Percentiles rank a stretch among this genome's conserved stretches.
phyloP scores from a whole-genome alignment of 768 basidiomycete species.

The Kwoniella botswanensis region DNA sequence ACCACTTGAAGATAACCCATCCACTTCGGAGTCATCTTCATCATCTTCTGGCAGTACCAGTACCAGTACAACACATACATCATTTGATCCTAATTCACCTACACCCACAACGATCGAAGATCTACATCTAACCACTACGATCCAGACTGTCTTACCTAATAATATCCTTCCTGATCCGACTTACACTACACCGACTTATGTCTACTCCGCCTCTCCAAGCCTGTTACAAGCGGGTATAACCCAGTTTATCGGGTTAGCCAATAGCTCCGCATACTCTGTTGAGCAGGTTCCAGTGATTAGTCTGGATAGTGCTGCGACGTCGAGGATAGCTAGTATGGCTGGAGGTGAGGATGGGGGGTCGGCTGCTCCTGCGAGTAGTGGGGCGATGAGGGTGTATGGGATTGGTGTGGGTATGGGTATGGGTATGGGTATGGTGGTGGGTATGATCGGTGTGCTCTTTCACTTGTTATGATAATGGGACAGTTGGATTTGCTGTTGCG shows the following conservation, averaged over 20 bases:
- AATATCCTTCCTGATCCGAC: slow-evolving; percentile 29
- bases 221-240: slow-evolving; percentile 10
- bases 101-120: slow-evolving; percentile 32
- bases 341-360: slow-evolving; percentile 12
- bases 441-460: background rate
- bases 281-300: slow-evolving; percentile 30
- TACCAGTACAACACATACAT: slow-evolving; percentile 20
- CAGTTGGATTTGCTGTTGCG: background rate
- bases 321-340: slow-evolving; percentile 11
- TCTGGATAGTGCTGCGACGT: slow-evolving; percentile 15
- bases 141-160: slow-evolving; percentile 35
- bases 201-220: slow-evolving; percentile 22
- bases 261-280: slow-evolving; percentile 27
- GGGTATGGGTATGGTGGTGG: slow-evolving; percentile 1
- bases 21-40: slow-evolving; percentile 9
- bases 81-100: slow-evolving; percentile 26
- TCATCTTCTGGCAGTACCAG: slow-evolving; percentile 12
- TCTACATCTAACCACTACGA: slow-evolving; percentile 30
- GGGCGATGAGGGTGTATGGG: background rate
- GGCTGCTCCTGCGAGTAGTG: slow-evolving; percentile 2
- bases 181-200: slow-evolving; percentile 29
- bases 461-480: background rate
- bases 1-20: slow-evolving; percentile 28
- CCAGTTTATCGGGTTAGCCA: slow-evolving; percentile 33
- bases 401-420: background rate